These are phyloP conservation scores for Porphyra umbilicalis DNA, from an alignment of 31 red algal species.

Conservation along the genomic window DNA sequence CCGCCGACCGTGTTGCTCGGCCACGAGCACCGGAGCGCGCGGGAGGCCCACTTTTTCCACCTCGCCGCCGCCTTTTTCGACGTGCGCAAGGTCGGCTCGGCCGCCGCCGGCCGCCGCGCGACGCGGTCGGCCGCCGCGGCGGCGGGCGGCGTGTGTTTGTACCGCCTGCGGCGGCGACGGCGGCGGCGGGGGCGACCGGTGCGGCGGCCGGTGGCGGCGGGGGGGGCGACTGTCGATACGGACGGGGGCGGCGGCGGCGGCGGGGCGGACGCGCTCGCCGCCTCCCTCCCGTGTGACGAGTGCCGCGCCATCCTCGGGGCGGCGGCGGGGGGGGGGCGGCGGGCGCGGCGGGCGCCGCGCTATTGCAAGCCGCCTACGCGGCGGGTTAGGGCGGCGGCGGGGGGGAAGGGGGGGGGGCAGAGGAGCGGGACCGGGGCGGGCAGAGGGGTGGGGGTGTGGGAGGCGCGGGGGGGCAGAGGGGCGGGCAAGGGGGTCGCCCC, in stretches of 20 bases:
- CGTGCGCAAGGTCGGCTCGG: not conserved
- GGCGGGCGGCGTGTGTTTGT: not conserved
- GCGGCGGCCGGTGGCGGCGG: not conserved
- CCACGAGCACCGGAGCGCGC: not conserved
- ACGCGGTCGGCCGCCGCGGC: not conserved
- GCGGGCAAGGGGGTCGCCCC: no score
- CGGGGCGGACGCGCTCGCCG: not conserved
- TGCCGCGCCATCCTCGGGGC: not conserved
- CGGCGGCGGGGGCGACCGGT: not conserved
- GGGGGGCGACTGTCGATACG: not conserved
- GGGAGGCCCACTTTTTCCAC: slow-evolving; percentile 1
- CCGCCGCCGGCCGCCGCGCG: not conserved
- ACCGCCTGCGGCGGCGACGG: not conserved
- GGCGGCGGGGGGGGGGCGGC: not conserved
- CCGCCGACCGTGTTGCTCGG: not conserved
- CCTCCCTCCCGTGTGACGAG: not conserved
- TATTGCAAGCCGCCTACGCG: not conserved
- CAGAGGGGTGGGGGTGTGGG: no score
- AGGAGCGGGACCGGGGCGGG: not conserved
- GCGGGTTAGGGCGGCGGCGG: not conserved
- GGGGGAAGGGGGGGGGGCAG: no score
- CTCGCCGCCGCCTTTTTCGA: not conserved
- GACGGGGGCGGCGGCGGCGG: not conserved
- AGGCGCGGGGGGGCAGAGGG: no score
- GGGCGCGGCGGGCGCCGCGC: not conserved